These are phyloP conservation scores for Casaregolazyma lundiana DNA, from an alignment of 1,139 yeast genomes.

Conservation along the genomic window DNA sequence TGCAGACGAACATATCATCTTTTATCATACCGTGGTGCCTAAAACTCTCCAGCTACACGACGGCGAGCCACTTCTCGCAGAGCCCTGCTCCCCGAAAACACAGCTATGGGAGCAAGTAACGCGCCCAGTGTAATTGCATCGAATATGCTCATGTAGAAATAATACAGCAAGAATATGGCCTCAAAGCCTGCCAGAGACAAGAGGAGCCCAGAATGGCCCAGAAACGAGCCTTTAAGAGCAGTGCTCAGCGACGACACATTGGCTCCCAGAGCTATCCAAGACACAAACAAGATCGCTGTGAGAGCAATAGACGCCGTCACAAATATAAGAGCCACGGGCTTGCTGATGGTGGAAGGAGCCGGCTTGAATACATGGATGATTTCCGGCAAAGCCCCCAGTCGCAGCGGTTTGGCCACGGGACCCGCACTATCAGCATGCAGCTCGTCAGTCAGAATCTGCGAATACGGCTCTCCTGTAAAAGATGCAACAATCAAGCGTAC, in stretches of 20 bases:
- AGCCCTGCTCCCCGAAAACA: constrained; percentile 68
- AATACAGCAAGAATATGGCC: constrained; percentile 60
- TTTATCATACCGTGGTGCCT: no score
- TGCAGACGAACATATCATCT: no score
- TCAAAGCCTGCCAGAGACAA: constrained; percentile 57
- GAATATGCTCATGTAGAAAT: constrained; percentile 66
- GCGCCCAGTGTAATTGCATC: constrained; percentile 54
- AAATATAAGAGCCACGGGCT: constrained; percentile 53
- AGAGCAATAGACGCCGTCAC: constrained; percentile 40
- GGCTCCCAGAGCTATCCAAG: constrained; percentile 16
- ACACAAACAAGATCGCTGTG: constrained; percentile 27
- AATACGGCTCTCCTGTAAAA: constrained; percentile 20
- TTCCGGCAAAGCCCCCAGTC: constrained; percentile 51
- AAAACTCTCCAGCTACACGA: constrained; percentile 22
- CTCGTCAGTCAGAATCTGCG: constrained; percentile 14
- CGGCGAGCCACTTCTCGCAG: constrained; percentile 34
- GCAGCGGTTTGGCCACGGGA: constrained; percentile 15
- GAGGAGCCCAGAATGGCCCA: constrained; percentile 43
- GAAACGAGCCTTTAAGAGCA: constrained; percentile 35
- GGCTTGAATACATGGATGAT: constrained; percentile 63
- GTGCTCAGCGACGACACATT: constrained; percentile 18
- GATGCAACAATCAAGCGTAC: constrained; percentile 26
- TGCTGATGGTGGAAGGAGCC: constrained; percentile 52
- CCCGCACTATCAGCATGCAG: constrained; percentile 15
- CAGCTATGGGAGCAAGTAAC: constrained; percentile 50